Evolutionary conservation across 208 protist genomes (phyloP).

Genomic region (Angomonas ambiguus): DNA sequence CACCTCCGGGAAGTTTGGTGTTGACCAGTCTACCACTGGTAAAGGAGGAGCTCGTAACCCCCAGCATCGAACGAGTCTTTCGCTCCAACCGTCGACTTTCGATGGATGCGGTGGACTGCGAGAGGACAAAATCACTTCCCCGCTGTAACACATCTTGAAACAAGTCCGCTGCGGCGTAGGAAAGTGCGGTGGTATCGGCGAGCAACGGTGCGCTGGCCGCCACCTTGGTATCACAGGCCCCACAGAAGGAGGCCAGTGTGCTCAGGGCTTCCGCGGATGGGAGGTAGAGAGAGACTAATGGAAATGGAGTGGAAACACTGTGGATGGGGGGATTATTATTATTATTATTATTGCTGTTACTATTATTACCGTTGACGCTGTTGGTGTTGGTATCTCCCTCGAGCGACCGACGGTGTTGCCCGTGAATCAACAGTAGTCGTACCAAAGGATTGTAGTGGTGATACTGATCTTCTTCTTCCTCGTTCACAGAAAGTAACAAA

Average conservation of each 20-base stretch:
- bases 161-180: slow-evolving; percentile 15
- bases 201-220: slow-evolving; percentile 15
- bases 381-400: neutral
- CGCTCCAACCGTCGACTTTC: slow-evolving; percentile 12
- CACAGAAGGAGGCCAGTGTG: slow-evolving; percentile 9
- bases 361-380: neutral
- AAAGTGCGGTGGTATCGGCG: slow-evolving; percentile 12
- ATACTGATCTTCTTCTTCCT: neutral
- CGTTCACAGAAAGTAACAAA: neutral
- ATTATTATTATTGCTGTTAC: neutral
- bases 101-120: slow-evolving; percentile 9
- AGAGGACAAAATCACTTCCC: slow-evolving; percentile 14
- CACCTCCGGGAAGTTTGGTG: neutral
- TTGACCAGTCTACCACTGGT: slow-evolving; percentile 4
- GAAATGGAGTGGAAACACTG: neutral
- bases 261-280: slow-evolving; percentile 15
- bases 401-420: neutral
- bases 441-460: neutral
- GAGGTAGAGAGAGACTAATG: slow-evolving; percentile 13
- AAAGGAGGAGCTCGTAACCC: slow-evolving; percentile 11
- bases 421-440: neutral
- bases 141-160: slow-evolving; percentile 19
- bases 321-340: neutral
- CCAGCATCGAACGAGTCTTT: slow-evolving; percentile 19
- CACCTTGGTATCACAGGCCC: neutral